A percentile compares a stretch with the other conserved stretches of the same genome.
These are phyloP conservation scores for Astragalus membranaceus DNA, from an alignment of 306 rosid species.

Conservation along the genomic window DNA sequence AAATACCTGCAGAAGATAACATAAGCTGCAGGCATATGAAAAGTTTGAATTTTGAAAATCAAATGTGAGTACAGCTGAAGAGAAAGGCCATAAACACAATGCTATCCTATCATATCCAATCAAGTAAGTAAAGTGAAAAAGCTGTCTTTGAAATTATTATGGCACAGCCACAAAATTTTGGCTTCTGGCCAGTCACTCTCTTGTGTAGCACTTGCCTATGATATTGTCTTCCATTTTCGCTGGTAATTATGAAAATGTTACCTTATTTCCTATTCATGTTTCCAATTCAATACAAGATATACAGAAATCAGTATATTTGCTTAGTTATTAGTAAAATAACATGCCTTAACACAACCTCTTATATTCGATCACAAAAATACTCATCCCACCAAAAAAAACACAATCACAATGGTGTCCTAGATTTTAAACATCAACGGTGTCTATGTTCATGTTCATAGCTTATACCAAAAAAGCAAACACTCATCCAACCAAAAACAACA, in stretches of 20 bases:
- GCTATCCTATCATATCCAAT: not conserved
- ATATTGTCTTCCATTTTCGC: not conserved
- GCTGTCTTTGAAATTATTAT: not conserved
- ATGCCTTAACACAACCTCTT: not conserved
- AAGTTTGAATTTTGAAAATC: not conserved
- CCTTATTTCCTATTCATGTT: not conserved
- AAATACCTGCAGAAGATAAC: not conserved
- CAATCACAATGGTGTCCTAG: too few species aligned
- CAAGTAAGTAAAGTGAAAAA: constrained; percentile 1
- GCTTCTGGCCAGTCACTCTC: not conserved
- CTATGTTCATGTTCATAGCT: too few species aligned
- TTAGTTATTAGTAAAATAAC: not conserved
- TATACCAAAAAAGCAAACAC: not conserved
- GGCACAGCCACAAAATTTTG: not conserved
- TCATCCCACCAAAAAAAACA: too few species aligned
- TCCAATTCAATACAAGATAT: not conserved
- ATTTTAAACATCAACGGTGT: too few species aligned
- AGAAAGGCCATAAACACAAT: not conserved
- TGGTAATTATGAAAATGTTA: too few species aligned
- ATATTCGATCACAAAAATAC: too few species aligned
- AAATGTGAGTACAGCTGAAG: not conserved
- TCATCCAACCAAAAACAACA: not conserved
- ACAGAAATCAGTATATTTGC: not conserved
- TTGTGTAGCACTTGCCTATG: not conserved
- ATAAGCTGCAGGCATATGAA: not conserved